A percentile compares a stretch with the other conserved stretches of the same genome.
phyloP scores from a whole-genome alignment of 441 rosid genomes.

The Kokia cookei region DNA sequence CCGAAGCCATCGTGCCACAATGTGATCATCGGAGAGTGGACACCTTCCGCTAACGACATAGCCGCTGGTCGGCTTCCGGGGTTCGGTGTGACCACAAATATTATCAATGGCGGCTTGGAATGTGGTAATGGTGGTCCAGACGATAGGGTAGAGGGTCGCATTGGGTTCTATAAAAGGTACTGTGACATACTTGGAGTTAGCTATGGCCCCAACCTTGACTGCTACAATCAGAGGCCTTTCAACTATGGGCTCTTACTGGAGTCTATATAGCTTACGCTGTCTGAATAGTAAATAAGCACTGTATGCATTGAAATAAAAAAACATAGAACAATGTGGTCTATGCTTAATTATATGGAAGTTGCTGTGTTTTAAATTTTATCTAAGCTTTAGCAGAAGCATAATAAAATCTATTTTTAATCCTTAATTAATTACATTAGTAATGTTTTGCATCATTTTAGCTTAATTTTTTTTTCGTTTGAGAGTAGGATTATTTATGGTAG shows the following conservation, averaged over 20 bases:
- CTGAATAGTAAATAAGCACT: background rate
- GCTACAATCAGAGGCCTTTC: constrained; percentile 24
- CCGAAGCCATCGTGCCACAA: constrained; percentile 46
- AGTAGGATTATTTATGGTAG: background rate
- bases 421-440: too few relatives aligned
- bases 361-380: background rate
- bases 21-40: background rate
- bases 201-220: constrained; percentile 24
- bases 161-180: constrained; percentile 51
- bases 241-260: background rate
- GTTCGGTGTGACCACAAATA: background rate
- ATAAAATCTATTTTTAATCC: background rate
- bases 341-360: background rate
- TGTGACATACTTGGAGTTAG: constrained; percentile 19
- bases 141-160: constrained; percentile 20
- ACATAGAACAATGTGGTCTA: background rate
- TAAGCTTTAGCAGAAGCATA: background rate
- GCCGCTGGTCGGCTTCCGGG: background rate
- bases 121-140: background rate
- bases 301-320: too few relatives aligned
- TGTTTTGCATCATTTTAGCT: background rate
- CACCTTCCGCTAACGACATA: background rate
- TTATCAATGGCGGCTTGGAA: constrained; percentile 3
- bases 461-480: background rate
- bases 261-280: background rate